Evolutionary conservation across 192 early-diverging fungal genomes (phyloP).

Genomic region (Spizellomyces punctatus): DNA sequence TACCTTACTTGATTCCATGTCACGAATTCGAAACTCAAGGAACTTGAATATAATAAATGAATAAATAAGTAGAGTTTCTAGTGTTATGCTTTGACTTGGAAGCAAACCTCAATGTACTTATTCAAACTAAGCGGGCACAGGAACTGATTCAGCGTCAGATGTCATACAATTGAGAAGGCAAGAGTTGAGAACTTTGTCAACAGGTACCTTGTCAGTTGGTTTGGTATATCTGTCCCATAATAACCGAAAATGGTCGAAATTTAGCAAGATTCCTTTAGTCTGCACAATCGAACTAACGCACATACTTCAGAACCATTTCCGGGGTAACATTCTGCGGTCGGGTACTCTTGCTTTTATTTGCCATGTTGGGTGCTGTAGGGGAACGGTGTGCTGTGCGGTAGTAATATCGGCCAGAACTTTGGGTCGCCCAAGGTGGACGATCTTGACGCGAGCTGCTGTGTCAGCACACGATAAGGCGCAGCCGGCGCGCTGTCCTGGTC

Average conservation of each 20-base stretch:
- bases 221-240: slow-evolving; percentile 19
- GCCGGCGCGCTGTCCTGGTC: too few relatives aligned
- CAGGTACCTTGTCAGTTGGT: slow-evolving; percentile 35
- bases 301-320: slow-evolving; percentile 17
- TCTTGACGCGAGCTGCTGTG: too few relatives aligned
- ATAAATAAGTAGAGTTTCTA: background rate
- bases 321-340: background rate
- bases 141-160: slow-evolving; percentile 14
- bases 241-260: background rate
- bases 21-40: slow-evolving; percentile 53
- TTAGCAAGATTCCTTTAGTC: background rate
- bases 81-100: slow-evolving; percentile 4
- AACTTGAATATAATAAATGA: slow-evolving; percentile 34
- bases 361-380: too few relatives aligned
- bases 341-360: too few relatives aligned
- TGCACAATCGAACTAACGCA: background rate
- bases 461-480: too few relatives aligned
- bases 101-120: slow-evolving; percentile 30
- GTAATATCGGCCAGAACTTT: too few relatives aligned
- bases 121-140: slow-evolving; percentile 28
- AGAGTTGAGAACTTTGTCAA: background rate
- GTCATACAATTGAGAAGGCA: background rate
- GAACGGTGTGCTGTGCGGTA: too few relatives aligned
- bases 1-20: slow-evolving; percentile 28
- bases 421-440: too few relatives aligned